Base-by-base conservation (phyloP, 257 asterid species). In the Solanum habrochaites region DNA sequence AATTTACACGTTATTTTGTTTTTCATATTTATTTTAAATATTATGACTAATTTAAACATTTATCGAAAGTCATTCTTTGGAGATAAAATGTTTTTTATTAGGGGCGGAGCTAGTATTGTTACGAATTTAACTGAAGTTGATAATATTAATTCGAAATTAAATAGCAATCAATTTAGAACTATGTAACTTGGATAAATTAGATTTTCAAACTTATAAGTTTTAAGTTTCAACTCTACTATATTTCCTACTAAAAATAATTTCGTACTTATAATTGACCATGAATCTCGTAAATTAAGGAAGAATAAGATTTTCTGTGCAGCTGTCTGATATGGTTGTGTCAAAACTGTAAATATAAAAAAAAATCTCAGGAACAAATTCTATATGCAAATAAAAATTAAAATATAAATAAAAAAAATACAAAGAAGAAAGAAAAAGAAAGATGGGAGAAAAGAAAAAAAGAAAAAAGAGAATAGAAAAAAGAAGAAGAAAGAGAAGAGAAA, bases 11-110 rank as follows among this genome's bases (percentile, higher is more conserved):
- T 18, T 32, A 4, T 2, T 16, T 70, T 70, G 2, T 15, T 3
- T 31, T 0, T 18, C 0, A 1, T 11, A 7, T 14, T 2, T 3
- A 0, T 0, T 64, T n/a, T 2, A 8, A n/a, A 11, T 4, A 10
- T 18, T 3, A 6, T 11, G 2, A 2, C 8, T 64, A 11, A 11
- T 64, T 64, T 0, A 64, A 64, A 62, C 4, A 4, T n/a, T 2
- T 1, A 62, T 62, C 0, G 7, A 62, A 62, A 23, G 3, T 60
- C 13, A 62, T 4, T 62, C 1, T 23, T 2, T 10, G 7, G 2
- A 62, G 31, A 62, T 62, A 23, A 21, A 60, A 62, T 23, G 3
- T 2, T 62, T 32, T 58, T 9, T 62, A 60, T 3, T 10, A 60
- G 7, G 14, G 5, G 1, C 5, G 7, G 6, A 60, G 67, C 3